phyloP scores from a whole-genome alignment of 1,139 yeast genomes.

The Yamadazyma kanchanaburiensis region DNA sequence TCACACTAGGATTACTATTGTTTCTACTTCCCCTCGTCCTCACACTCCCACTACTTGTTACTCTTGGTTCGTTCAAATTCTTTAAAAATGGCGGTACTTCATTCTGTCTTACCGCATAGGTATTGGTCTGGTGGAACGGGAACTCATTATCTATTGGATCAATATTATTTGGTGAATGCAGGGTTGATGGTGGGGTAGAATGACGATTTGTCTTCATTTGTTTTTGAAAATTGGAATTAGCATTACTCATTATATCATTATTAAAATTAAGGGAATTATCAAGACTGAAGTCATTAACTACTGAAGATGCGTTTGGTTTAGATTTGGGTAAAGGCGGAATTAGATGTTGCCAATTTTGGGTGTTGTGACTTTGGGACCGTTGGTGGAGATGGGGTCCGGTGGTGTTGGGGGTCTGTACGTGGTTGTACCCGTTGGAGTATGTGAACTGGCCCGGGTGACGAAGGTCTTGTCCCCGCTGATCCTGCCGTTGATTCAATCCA shows the following conservation, averaged over 20 bases:
- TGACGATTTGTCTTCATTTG: slow-evolving; percentile 5
- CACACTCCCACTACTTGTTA: slow-evolving; percentile 7
- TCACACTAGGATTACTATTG: neutral
- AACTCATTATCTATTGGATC: slow-evolving; percentile 2
- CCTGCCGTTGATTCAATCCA: neutral
- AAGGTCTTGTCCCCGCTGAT: neutral
- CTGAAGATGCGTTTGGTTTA: no score
- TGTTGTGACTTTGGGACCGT: slow-evolving; percentile 12
- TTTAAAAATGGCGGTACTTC: slow-evolving; percentile 8
- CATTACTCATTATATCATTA: slow-evolving; percentile 10
- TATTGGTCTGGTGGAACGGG: slow-evolving; percentile 10
- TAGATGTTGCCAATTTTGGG: slow-evolving; percentile 16
- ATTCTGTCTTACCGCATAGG: slow-evolving; percentile 7
- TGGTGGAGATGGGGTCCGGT: slow-evolving; percentile 9
- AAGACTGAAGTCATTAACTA: slow-evolving; percentile 11
- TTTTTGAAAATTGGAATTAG: slow-evolving; percentile 7
- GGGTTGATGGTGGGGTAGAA: slow-evolving; percentile 8
- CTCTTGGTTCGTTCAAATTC: slow-evolving; percentile 6
- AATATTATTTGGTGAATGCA: slow-evolving; percentile 3
- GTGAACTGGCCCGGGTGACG: neutral
- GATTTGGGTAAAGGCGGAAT: slow-evolving; percentile 19
- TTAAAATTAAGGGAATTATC: slow-evolving; percentile 7
- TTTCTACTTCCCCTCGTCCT: slow-evolving; percentile 1
- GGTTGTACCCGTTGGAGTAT: no score
- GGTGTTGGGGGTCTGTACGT: no score